Evolutionary conservation across 495 filamentous ascomycete species (phyloP).

Genomic region (Tuber magnatum): DNA sequence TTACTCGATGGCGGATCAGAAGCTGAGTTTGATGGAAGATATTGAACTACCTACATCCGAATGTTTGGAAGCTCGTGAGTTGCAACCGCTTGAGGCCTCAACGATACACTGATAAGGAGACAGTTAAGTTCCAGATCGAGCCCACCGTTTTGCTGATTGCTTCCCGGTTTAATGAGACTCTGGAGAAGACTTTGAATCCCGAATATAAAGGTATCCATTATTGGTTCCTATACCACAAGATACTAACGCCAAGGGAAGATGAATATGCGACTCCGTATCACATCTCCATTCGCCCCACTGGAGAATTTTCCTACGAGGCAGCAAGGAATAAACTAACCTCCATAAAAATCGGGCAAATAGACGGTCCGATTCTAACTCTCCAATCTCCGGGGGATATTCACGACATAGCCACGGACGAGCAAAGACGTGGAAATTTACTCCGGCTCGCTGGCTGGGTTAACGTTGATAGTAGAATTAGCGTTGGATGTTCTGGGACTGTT

Average conservation of each 20-base stretch:
- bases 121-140: conserved; percentile 65
- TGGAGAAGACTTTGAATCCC: conserved; percentile 48
- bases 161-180: conserved; percentile 57
- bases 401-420: conserved; percentile 36
- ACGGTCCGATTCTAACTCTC: conserved; percentile 52
- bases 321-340: conserved; percentile 61
- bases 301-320: conserved; percentile 69
- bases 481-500: conserved; percentile 81
- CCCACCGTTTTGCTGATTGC: conserved; percentile 76
- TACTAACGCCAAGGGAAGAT: conserved; percentile 9
- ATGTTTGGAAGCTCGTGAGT: conserved; percentile 59
- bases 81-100: neutral
- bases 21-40: conserved; percentile 73
- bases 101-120: neutral
- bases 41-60: conserved; percentile 63
- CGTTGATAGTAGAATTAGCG: conserved; percentile 63
- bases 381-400: conserved; percentile 52
- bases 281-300: conserved; percentile 50
- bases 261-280: conserved; percentile 32
- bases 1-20: conserved; percentile 68
- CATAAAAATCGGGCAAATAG: conserved; percentile 48
- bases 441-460: conserved; percentile 68
- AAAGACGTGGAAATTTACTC: conserved; percentile 59
- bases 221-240: neutral
- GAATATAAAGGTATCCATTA: conserved; percentile 12